Conservation (phyloP, 495 filamentous ascomycete genomes). For the Xylaria palmicola region DNA sequence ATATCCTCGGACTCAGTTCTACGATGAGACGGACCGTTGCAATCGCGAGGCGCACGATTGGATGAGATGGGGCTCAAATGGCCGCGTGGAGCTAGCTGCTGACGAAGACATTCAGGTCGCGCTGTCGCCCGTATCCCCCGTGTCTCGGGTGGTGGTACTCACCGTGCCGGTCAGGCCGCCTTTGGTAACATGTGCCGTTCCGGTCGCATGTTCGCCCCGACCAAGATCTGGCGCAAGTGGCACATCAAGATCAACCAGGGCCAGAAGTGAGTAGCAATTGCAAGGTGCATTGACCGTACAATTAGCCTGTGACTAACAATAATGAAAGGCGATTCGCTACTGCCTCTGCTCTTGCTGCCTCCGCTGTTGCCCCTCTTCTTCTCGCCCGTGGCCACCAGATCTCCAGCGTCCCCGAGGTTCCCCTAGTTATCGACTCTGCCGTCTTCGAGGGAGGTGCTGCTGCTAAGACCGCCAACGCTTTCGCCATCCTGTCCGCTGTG, state of each 20-base stretch:
- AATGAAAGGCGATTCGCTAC: constrained; percentile 84
- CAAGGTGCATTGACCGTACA: neutral
- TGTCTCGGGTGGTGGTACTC: constrained; percentile 99
- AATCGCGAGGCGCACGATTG: constrained; percentile 61
- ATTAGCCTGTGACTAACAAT: constrained; percentile 16
- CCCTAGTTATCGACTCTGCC: constrained; percentile 88
- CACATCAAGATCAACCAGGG: constrained; percentile 99
- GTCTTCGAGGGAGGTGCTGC: constrained; percentile 74
- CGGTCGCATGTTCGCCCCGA: constrained; percentile 99
- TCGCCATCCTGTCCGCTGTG: constrained; percentile 81
- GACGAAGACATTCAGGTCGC: constrained; percentile 63
- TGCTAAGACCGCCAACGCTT: constrained; percentile 84
- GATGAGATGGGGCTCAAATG: neutral
- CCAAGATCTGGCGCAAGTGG: constrained; percentile 99
- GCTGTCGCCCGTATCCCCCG: constrained; percentile 99
- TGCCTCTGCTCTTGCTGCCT: constrained; percentile 93
- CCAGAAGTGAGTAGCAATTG: constrained; percentile 69
- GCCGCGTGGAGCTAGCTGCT: constrained; percentile 25
- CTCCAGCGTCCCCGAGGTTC: constrained; percentile 88
- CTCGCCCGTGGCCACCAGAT: constrained; percentile 96
- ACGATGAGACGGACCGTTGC: neutral
- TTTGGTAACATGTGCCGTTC: constrained; percentile 99
- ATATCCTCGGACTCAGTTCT: constrained; percentile 9
- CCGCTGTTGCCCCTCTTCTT: constrained; percentile 88
- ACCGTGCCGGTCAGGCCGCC: constrained; percentile 98